These are phyloP conservation scores for Leccinum pachyderme DNA, from an alignment of 1,284 basidiomycete genomes.

Conservation along the genomic window DNA sequence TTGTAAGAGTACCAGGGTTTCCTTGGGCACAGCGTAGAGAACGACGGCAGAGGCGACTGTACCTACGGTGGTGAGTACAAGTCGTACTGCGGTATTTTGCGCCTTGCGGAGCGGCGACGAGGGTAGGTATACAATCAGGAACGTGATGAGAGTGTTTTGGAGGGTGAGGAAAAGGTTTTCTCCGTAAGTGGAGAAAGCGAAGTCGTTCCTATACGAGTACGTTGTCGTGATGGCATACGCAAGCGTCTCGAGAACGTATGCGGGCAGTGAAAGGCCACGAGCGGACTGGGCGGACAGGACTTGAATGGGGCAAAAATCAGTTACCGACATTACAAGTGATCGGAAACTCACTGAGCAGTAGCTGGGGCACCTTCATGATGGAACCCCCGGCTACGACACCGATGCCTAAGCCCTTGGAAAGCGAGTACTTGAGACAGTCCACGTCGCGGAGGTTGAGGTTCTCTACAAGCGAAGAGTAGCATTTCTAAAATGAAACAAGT, in stretches of 20 bases:
- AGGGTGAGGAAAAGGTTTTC: conserved; percentile 88
- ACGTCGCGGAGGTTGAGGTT: conserved; percentile 83
- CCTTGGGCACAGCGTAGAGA: conserved; percentile 51
- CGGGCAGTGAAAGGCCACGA: conserved; percentile 77
- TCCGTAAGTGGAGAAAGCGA: conserved; percentile 95
- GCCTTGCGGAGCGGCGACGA: conserved; percentile 28
- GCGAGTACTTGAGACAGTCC: conserved; percentile 85
- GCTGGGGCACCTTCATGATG: conserved; percentile 95
- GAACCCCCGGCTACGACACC: conserved; percentile 92
- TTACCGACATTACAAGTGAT: not conserved
- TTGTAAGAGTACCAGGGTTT: conserved; percentile 65
- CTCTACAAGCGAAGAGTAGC: conserved; percentile 88
- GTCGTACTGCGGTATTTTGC: conserved; percentile 29
- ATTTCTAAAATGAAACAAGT: conserved; percentile 55
- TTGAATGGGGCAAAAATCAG: conserved; percentile 26
- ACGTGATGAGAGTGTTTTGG: conserved; percentile 81
- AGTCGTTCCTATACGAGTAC: conserved; percentile 82
- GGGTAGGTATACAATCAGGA: conserved; percentile 73
- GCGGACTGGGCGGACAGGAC: conserved; percentile 70
- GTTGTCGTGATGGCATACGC: conserved; percentile 83
- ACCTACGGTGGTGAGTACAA: conserved; percentile 42
- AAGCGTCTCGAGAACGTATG: conserved; percentile 82
- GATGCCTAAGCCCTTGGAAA: conserved; percentile 91
- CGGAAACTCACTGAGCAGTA: conserved; percentile 62
- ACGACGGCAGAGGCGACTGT: conserved; percentile 41